These are phyloP conservation scores for Punctularia strigosozonata DNA, from an alignment of 768 basidiomycete species.

Conservation along the genomic window DNA sequence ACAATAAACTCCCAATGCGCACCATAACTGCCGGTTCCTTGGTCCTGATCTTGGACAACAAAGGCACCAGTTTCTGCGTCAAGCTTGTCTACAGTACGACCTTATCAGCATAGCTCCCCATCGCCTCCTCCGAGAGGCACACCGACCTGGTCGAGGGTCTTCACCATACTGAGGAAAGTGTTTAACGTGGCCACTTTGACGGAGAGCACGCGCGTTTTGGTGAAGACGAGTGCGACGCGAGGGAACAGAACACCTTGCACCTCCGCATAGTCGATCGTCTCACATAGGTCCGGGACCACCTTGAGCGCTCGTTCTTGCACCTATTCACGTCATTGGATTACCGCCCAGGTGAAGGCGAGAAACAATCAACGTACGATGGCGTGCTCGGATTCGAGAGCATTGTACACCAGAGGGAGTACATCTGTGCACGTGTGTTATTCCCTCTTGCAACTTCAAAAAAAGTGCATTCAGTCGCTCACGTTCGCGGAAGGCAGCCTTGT, in stretches of 20 bases:
- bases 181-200: conserved; percentile 84
- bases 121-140: neutral
- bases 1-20: conserved; percentile 8
- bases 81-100: conserved; percentile 40
- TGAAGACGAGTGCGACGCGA: conserved; percentile 89
- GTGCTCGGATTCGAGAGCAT: conserved; percentile 94
- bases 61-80: conserved; percentile 90
- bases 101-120: neutral
- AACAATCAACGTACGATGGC: conserved; percentile 38
- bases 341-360: neutral
- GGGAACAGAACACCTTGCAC: conserved; percentile 86
- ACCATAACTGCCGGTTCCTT: conserved; percentile 96
- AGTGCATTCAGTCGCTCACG: conserved; percentile 36
- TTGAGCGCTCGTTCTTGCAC: conserved; percentile 88
- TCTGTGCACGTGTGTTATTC: conserved; percentile 32
- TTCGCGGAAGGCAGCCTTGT: conserved; percentile 76
- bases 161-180: conserved; percentile 83
- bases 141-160: conserved; percentile 75
- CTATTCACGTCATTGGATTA: conserved; percentile 23
- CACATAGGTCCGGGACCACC: conserved; percentile 78
- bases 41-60: conserved; percentile 90
- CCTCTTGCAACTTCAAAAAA: neutral
- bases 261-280: conserved; percentile 90
- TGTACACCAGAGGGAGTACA: conserved; percentile 93
- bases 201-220: conserved; percentile 77